These are phyloP conservation scores for Melanomma pulvis-pyrius DNA, from an alignment of 495 filamentous ascomycete species.

Conservation along the genomic window DNA sequence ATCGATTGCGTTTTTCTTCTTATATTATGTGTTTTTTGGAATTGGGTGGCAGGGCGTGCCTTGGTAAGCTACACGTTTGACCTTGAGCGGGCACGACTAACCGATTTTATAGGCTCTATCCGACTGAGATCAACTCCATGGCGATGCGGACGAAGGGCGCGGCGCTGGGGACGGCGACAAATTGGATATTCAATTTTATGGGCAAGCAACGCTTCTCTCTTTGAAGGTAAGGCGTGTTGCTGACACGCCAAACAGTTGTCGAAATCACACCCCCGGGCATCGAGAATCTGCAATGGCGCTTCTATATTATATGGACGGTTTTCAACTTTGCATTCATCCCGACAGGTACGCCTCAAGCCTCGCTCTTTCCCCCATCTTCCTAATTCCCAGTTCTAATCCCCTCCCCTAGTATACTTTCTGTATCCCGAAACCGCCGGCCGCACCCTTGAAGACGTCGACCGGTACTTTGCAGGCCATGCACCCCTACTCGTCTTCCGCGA, in stretches of 20 bases:
- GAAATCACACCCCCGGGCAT: conserved; percentile 46
- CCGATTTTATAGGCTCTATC: no score
- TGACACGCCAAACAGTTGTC: no score
- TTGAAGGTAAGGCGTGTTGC: no score
- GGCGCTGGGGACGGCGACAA: conserved; percentile 35
- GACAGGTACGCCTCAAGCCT: not conserved
- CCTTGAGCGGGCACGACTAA: no score
- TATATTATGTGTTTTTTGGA: conserved; percentile 38
- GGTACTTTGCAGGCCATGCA: conserved; percentile 44
- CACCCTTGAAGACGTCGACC: conserved; percentile 47
- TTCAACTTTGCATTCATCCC: conserved; percentile 43
- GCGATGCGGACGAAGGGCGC: conserved; percentile 39
- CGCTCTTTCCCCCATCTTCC: not conserved
- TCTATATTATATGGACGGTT: conserved; percentile 45
- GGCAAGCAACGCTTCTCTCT: no score
- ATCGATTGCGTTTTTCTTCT: conserved; percentile 45
- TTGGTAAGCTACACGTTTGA: conserved; percentile 61
- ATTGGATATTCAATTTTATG: conserved; percentile 41
- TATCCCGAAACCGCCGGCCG: conserved; percentile 43
- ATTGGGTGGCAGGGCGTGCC: conserved; percentile 39
- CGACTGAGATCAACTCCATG: conserved; percentile 44
- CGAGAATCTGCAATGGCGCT: conserved; percentile 42
- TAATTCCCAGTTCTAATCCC: conserved; percentile 36
- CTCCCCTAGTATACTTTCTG: conserved; percentile 45
- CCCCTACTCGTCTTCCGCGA: conserved; percentile 47